Conservation (phyloP, 2,329 filamentous ascomycete species). For the Byssothecium circinans region DNA sequence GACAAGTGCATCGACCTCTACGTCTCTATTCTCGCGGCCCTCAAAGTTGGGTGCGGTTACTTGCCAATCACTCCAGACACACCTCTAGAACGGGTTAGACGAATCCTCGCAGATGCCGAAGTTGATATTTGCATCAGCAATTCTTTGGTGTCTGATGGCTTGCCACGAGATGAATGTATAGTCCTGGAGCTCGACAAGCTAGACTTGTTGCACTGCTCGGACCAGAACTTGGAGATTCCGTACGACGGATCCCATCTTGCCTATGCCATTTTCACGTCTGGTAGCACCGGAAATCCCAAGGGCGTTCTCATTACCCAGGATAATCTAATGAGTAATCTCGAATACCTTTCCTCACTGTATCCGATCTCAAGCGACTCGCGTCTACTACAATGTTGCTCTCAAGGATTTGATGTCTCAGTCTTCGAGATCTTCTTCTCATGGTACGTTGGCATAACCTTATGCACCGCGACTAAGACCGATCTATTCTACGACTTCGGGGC, state of each 20-base stretch:
- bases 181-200: conserved; percentile 35
- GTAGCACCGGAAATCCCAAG: conserved; percentile 79
- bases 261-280: conserved; percentile 82
- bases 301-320: conserved; percentile 75
- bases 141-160: conserved; percentile 6
- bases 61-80: conserved; percentile 77
- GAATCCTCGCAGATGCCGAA: conserved; percentile 64
- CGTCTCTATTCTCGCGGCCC: conserved; percentile 69
- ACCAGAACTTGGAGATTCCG: conserved; percentile 41
- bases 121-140: conserved; percentile 53
- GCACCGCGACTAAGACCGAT: conserved; percentile 71
- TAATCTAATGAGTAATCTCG: conserved; percentile 77
- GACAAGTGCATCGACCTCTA: conserved; percentile 76
- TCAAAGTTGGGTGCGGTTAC: conserved; percentile 77
- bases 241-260: conserved; percentile 59
- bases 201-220: conserved; percentile 35
- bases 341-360: conserved; percentile 66
- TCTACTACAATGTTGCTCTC: conserved; percentile 81
- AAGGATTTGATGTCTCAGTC: conserved; percentile 83
- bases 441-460: conserved; percentile 76
- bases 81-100: conserved; percentile 60
- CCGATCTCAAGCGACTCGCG: conserved; percentile 57
- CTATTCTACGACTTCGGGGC: conserved; percentile 72
- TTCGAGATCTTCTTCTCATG: conserved; percentile 91
- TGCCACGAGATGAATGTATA: conserved; percentile 10